A percentile compares a stretch with the other conserved stretches of the same genome.
Conservation (phyloP, 2,329 filamentous ascomycete genomes). For the Colletotrichum cordylinicola region DNA sequence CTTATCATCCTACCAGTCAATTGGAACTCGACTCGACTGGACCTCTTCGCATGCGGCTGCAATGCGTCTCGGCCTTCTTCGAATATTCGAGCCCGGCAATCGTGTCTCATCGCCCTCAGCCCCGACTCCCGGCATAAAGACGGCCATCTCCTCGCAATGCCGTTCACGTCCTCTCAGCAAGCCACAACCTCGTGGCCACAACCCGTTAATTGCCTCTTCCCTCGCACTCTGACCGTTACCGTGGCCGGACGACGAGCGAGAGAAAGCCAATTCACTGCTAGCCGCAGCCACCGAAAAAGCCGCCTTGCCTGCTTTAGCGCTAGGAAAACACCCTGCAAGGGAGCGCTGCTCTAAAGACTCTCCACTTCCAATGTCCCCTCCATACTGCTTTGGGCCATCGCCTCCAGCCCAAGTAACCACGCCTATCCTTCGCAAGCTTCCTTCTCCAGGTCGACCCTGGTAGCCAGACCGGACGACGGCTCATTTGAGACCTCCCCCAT, state of each 20-base stretch:
- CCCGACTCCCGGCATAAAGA: not conserved
- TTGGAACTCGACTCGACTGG: not conserved
- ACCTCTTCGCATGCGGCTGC: not conserved
- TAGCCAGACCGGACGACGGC: not conserved
- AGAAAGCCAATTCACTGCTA: not conserved
- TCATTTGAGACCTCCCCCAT: not conserved
- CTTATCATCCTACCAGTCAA: not conserved
- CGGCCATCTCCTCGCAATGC: not conserved
- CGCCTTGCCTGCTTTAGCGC: conserved; percentile 7
- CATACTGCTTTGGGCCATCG: conserved; percentile 11
- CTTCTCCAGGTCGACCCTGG: conserved; percentile 9
- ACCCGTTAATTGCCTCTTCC: not conserved
- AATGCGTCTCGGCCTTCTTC: not conserved
- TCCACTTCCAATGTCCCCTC: conserved; percentile 1
- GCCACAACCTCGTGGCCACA: not conserved
- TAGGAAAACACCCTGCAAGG: conserved; percentile 5
- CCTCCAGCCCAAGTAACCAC: conserved; percentile 3
- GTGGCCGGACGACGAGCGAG: not conserved
- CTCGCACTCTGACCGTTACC: not conserved
- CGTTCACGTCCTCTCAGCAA: conserved; percentile 3
- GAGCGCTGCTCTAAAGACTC: not conserved
- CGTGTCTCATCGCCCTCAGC: not conserved
- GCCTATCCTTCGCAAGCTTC: not conserved
- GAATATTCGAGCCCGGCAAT: not conserved
- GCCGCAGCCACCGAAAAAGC: conserved; percentile 6